phyloP scores from a whole-genome alignment of 2,329 filamentous ascomycete genomes.

The Botryotinia convoluta region DNA sequence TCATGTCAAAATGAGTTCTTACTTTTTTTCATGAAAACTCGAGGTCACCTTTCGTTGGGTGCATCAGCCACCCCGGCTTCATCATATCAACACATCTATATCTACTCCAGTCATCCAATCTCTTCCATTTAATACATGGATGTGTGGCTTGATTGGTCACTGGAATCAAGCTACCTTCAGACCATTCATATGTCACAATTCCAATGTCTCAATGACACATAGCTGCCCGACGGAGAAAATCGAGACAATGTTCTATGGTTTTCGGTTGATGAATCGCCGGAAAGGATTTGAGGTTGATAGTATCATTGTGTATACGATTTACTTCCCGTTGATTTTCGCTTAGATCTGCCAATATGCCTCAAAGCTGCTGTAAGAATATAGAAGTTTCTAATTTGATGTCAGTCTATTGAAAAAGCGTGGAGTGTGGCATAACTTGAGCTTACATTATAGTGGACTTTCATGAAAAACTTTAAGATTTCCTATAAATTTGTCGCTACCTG shows the following conservation, averaged over 20 bases:
- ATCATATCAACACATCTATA: not conserved
- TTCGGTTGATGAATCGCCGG: not conserved
- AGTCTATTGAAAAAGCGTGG: not conserved
- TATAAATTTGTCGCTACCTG: not conserved
- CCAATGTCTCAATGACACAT: not conserved
- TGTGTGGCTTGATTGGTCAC: too few relatives aligned
- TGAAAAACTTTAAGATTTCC: not conserved
- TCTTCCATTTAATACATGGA: not conserved
- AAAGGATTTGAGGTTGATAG: not conserved
- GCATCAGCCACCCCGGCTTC: not conserved
- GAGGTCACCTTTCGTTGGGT: not conserved
- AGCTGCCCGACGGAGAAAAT: not conserved
- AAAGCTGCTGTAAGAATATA: not conserved
- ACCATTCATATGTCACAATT: not conserved
- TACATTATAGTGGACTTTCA: not conserved
- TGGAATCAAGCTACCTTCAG: too few relatives aligned
- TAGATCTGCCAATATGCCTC: not conserved
- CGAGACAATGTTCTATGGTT: not conserved
- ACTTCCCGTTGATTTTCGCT: not conserved
- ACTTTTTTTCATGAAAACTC: not conserved
- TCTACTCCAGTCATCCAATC: not conserved
- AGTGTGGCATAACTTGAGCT: not conserved
- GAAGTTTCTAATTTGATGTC: not conserved
- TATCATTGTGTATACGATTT: not conserved
- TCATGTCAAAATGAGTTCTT: not conserved